Evolutionary conservation across 352 stramenopile genomes (phyloP).

Genomic region (Phytophthora hybrid): DNA sequence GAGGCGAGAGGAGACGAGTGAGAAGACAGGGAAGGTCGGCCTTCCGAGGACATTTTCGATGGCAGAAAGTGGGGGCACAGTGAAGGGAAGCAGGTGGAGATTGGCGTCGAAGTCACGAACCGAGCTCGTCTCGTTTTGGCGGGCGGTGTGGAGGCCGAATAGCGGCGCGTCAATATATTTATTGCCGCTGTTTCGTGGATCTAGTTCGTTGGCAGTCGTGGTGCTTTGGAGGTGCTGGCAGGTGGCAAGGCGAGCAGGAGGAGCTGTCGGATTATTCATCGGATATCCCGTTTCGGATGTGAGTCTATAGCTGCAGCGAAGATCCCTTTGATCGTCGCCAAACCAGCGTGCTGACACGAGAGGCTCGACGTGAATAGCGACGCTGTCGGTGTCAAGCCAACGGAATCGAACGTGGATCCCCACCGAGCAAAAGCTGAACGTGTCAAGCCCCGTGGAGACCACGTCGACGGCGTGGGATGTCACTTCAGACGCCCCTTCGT

Average conservation of each 20-base stretch:
- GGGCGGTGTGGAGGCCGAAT: conserved; percentile 20
- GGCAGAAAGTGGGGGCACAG: conserved; percentile 38
- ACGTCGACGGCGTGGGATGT: conserved; percentile 15
- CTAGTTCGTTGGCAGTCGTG: conserved; percentile 11
- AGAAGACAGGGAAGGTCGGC: conserved; percentile 21
- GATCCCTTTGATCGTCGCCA: background rate
- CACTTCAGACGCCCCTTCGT: conserved; percentile 18
- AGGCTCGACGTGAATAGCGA: conserved; percentile 14
- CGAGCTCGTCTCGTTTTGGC: conserved; percentile 18
- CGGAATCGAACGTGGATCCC: background rate
- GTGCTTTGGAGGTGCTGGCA: background rate
- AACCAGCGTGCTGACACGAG: background rate
- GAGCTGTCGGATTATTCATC: background rate
- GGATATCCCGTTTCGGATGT: background rate
- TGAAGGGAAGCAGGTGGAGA: conserved; percentile 18
- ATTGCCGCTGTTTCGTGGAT: conserved; percentile 42
- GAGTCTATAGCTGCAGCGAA: background rate
- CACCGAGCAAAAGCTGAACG: conserved; percentile 7
- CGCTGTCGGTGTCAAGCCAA: conserved; percentile 21
- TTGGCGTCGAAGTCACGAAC: conserved; percentile 29
- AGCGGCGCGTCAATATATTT: conserved; percentile 54
- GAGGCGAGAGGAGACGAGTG: conserved; percentile 8
- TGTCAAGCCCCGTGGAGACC: background rate
- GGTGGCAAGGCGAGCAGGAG: background rate
- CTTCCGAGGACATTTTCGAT: conserved; percentile 41